phyloP scores from a whole-genome alignment of 225 moss, liverwort and hornwort genomes.

The Marchantia polymorpha region DNA sequence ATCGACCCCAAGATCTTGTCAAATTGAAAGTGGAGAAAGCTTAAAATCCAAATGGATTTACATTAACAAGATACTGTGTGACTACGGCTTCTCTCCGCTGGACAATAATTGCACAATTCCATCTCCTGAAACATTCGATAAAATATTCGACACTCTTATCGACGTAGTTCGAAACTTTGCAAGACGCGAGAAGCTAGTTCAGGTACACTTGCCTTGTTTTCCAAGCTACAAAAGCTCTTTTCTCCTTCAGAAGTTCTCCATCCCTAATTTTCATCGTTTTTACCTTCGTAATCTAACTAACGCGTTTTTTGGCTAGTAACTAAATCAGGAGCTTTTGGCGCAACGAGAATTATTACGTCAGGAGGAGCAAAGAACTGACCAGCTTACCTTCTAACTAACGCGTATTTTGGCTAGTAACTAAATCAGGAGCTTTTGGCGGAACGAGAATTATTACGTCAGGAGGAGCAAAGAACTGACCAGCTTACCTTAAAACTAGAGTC shows the following conservation, averaged over 20 bases:
- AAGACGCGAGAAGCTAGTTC: conserved; percentile 76
- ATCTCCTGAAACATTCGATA: conserved; percentile 49
- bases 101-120: conserved; percentile 38
- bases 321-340: conserved; percentile 64
- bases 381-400: conserved; percentile 26
- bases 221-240: not conserved
- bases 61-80: conserved; percentile 60
- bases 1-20: conserved; percentile 20
- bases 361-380: conserved; percentile 57
- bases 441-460: conserved; percentile 61
- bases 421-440: conserved; percentile 75
- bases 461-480: conserved; percentile 57
- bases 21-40: not conserved
- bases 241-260: too few relatives aligned
- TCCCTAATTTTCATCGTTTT: too few relatives aligned
- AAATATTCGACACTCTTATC: conserved; percentile 50
- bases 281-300: too few relatives aligned
- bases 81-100: conserved; percentile 68
- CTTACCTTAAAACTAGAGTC: conserved; percentile 62
- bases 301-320: not conserved
- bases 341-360: conserved; percentile 68
- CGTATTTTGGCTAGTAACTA: not conserved
- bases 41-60: conserved; percentile 49
- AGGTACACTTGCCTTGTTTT: conserved; percentile 39
- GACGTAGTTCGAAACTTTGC: conserved; percentile 63